Conservation (phyloP, 1,284 basidiomycete genomes). For the Waitea zeae region DNA sequence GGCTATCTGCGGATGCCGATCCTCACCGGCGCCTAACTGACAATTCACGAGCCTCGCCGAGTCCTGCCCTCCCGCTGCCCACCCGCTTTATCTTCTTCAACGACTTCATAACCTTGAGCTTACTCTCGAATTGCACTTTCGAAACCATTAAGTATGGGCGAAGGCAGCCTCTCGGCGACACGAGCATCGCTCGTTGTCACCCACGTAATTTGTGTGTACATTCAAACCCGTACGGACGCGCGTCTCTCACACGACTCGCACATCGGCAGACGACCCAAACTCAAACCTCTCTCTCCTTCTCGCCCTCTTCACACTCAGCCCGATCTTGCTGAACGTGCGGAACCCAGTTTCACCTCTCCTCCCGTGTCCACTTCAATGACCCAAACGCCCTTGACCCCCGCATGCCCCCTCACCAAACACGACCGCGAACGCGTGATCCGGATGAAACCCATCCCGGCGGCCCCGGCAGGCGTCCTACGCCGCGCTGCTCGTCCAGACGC, state of each 20-base stretch:
- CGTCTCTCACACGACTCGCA: not conserved
- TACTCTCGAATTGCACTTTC: no score
- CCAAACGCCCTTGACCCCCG: not conserved
- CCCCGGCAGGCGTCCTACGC: constrained; percentile 74
- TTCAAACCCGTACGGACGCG: constrained; percentile 3
- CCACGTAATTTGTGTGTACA: constrained; percentile 37
- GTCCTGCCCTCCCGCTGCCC: no score
- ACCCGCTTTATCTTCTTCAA: no score
- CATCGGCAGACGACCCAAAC: constrained; percentile 43
- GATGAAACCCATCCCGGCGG: not conserved
- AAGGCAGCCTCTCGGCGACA: constrained; percentile 6
- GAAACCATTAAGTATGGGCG: no score
- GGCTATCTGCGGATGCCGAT: no score
- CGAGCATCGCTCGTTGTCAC: constrained; percentile 40
- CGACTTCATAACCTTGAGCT: no score
- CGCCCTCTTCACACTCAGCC: constrained; percentile 57
- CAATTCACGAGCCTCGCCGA: no score
- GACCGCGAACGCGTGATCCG: not conserved
- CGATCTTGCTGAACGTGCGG: constrained; percentile 59
- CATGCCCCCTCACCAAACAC: constrained; percentile 3
- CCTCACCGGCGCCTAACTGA: no score
- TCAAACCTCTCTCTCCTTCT: constrained; percentile 43
- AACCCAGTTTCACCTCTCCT: not conserved
- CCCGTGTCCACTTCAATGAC: constrained; percentile 4
- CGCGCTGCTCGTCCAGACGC: constrained; percentile 54